phyloP scores from a whole-genome alignment of 2,329 filamentous ascomycete species.

The Periconia sp. region DNA sequence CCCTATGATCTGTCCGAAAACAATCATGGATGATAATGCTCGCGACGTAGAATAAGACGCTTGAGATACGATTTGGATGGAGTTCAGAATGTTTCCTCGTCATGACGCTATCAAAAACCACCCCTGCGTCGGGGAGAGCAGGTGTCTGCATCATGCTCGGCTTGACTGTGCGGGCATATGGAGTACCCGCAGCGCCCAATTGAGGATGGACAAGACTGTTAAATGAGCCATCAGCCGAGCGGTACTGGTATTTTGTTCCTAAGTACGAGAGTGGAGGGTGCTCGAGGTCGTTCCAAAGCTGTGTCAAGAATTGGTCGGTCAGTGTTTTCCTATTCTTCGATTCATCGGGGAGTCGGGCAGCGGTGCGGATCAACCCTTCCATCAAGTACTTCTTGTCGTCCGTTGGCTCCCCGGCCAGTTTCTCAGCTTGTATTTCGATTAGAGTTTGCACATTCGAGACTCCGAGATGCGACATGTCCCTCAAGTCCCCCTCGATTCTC shows the following conservation, averaged over 20 bases:
- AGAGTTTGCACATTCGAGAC: constrained; percentile 42
- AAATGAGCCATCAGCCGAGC: constrained; percentile 53
- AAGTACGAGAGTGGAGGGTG: constrained; percentile 52
- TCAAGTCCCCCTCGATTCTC: constrained; percentile 35
- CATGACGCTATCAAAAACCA: constrained; percentile 70
- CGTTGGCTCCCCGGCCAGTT: constrained; percentile 53
- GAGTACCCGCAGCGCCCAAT: constrained; percentile 65
- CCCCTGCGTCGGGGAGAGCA: constrained; percentile 64
- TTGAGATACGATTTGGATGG: constrained; percentile 73
- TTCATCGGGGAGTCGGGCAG: constrained; percentile 46
- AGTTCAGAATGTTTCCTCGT: constrained; percentile 62
- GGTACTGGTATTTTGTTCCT: constrained; percentile 48
- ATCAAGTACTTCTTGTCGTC: constrained; percentile 66
- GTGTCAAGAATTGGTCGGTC: constrained; percentile 48
- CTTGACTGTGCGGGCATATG: constrained; percentile 69
- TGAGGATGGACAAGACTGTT: constrained; percentile 64
- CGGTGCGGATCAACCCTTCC: constrained; percentile 58
- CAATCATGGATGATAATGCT: constrained; percentile 66
- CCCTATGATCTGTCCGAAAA: constrained; percentile 65
- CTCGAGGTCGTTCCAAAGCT: constrained; percentile 51
- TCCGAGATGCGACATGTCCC: constrained; percentile 36
- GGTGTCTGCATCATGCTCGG: constrained; percentile 59
- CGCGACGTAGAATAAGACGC: constrained; percentile 74
- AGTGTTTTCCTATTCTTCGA: constrained; percentile 42
- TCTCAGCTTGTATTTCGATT: constrained; percentile 37